Base-by-base conservation (phyloP, 495 filamentous ascomycete genomes). In the Coniosporium apollinis region DNA sequence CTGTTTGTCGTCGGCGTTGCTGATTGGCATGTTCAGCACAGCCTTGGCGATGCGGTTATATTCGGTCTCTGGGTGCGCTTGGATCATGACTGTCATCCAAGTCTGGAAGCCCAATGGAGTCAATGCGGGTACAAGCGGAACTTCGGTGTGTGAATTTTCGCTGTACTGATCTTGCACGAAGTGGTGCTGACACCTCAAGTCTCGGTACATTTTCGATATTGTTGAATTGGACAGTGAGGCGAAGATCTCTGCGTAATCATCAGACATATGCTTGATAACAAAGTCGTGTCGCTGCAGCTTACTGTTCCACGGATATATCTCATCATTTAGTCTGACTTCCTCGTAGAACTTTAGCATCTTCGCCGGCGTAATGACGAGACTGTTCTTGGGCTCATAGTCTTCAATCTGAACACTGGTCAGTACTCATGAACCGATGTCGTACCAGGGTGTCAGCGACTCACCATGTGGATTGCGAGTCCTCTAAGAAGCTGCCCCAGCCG, bases 311-410 rank as follows among this genome's bases (percentile, higher is more conserved):
- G 75, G 68, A 51, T 74, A 78, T 24, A 59, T 55, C 48, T 92
- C 84, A 19, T 64, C 54, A 1, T 69, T 44, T 3, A 87, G 48
- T 32, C 61, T 52, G 37, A 78, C 72, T 34, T 65, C 72, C 15
- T 67, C 59, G 49, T 93, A 94, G 41, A 87, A 86, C 33, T 70
- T 65, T 10, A 72, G 65, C 64, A 94, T 69, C 57, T 94, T 93
- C 5, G 69, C 60, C 2, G 83, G 80, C 0, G 76, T 73, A 20
- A 94, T 70, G n/a, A 93, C 81, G 26, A 89, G 62, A 26, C 68
- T 82, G 21, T 75, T 72, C 24, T 64, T 66, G 0, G 84, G 81
- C 15, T 72, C 59, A 47, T 80, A 82, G 37, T 85, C 70, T 29
- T 83, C 74, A 51, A 91, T 83, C 77, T 85, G 44, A 20, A 21